phyloP scores from a whole-genome alignment of 805 yeast species.

The Lipomyces mesembrius region DNA sequence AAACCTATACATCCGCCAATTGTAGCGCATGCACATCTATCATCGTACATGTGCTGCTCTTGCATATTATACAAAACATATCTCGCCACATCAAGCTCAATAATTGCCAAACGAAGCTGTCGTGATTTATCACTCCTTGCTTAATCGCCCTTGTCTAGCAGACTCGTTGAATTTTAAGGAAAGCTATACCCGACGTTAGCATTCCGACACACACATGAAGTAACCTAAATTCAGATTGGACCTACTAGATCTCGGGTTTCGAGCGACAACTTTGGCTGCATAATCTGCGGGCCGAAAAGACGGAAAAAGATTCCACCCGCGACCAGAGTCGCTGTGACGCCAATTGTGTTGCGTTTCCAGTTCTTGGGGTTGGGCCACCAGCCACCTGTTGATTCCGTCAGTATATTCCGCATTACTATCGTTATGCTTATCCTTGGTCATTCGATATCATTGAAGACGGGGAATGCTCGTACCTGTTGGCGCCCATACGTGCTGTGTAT shows the following conservation, averaged over 20 bases:
- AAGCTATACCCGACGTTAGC: slow-evolving; percentile 8
- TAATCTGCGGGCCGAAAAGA: slow-evolving; percentile 26
- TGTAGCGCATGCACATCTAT: background rate
- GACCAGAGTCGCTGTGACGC: slow-evolving; percentile 47
- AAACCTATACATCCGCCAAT: background rate
- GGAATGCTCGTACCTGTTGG: slow-evolving; percentile 29
- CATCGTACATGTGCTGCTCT: background rate
- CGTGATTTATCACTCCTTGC: background rate
- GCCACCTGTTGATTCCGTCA: slow-evolving; percentile 57
- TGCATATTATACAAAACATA: background rate
- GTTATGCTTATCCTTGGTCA: background rate
- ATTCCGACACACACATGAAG: background rate
- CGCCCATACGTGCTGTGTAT: slow-evolving; percentile 40
- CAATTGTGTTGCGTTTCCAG: slow-evolving; percentile 52
- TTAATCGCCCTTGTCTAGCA: slow-evolving; percentile 24
- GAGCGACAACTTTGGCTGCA: slow-evolving; percentile 6
- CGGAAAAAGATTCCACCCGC: slow-evolving; percentile 15
- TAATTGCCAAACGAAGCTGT: background rate
- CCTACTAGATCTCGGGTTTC: slow-evolving; percentile 16
- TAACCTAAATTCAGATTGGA: background rate
- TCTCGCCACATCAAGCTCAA: background rate
- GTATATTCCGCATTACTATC: slow-evolving; percentile 39
- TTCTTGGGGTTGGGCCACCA: slow-evolving; percentile 61
- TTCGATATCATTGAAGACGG: background rate
- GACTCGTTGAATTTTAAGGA: slow-evolving; percentile 19